These are phyloP conservation scores for Hypsizygus ulmarius DNA, from an alignment of 1,284 basidiomycete genomes.

Conservation along the genomic window DNA sequence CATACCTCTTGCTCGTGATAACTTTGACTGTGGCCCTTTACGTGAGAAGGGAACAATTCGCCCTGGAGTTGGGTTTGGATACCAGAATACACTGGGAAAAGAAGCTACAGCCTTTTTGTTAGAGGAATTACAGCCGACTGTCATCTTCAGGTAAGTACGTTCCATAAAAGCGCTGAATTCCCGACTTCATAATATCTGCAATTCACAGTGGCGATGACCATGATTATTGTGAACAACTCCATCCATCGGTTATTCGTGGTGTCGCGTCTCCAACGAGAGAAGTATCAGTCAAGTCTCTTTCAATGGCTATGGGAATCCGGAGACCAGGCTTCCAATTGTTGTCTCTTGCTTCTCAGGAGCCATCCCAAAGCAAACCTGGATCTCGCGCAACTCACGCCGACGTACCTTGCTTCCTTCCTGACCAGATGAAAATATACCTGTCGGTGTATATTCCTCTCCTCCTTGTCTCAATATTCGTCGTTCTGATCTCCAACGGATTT, in stretches of 20 bases:
- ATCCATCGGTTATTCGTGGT: constrained; percentile 38
- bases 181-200: constrained; percentile 10
- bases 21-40: constrained; percentile 68
- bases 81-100: constrained; percentile 80
- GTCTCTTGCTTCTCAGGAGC: constrained; percentile 51
- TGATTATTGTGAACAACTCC: constrained; percentile 82
- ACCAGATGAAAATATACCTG: constrained; percentile 66
- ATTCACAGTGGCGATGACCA: constrained; percentile 80
- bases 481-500: constrained; percentile 34
- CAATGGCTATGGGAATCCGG: constrained; percentile 74
- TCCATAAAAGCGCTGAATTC: not conserved
- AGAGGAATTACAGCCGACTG: constrained; percentile 57
- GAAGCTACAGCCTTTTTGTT: constrained; percentile 73
- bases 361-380: constrained; percentile 21
- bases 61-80: constrained; percentile 78
- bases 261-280: constrained; percentile 43
- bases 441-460: constrained; percentile 52
- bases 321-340: constrained; percentile 85
- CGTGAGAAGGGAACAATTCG: constrained; percentile 75
- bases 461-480: constrained; percentile 38
- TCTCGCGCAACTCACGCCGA: constrained; percentile 42
- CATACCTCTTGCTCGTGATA: constrained; percentile 74
- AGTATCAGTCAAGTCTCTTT: constrained; percentile 83
- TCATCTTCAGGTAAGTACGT: constrained; percentile 68
- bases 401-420: constrained; percentile 67